Evolutionary conservation across 768 basidiomycete species (phyloP).

Genomic region (Lentinula sp.): DNA sequence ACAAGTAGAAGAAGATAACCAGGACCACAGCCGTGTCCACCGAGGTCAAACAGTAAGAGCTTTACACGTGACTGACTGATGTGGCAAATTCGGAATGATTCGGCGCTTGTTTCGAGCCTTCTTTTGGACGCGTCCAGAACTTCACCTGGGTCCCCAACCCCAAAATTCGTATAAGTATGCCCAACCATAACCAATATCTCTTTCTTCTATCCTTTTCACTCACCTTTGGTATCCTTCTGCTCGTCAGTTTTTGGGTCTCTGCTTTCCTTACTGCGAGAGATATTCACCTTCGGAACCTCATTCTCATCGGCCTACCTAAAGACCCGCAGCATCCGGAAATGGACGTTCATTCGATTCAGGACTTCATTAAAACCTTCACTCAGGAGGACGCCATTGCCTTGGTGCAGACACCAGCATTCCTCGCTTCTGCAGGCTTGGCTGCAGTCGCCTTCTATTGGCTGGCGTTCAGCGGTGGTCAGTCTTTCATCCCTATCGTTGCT

Average conservation of each 20-base stretch:
- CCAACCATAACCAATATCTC: slow-evolving; percentile 48
- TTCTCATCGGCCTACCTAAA: slow-evolving; percentile 54
- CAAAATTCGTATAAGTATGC: slow-evolving; percentile 29
- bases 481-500: slow-evolving; percentile 4
- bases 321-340: slow-evolving; percentile 15
- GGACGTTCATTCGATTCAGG: slow-evolving; percentile 14
- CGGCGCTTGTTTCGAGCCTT: background rate
- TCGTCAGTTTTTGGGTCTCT: slow-evolving; percentile 34
- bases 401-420: slow-evolving; percentile 38
- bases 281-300: slow-evolving; percentile 52
- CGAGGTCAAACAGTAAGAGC: background rate
- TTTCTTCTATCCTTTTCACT: slow-evolving; percentile 49
- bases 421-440: slow-evolving; percentile 46
- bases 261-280: slow-evolving; percentile 44
- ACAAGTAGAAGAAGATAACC: background rate
- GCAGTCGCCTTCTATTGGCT: slow-evolving; percentile 48
- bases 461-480: slow-evolving; percentile 38
- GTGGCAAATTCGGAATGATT: background rate
- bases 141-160: slow-evolving; percentile 3
- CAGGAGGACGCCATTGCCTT: slow-evolving; percentile 29
- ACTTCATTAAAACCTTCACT: slow-evolving; percentile 11
- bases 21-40: background rate
- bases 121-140: background rate
- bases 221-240: slow-evolving; percentile 42
- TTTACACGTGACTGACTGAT: background rate